A percentile compares a stretch with the other conserved stretches of the same genome.
Conservation (phyloP, 768 basidiomycete species). For the Leucosporidium scottii region DNA sequence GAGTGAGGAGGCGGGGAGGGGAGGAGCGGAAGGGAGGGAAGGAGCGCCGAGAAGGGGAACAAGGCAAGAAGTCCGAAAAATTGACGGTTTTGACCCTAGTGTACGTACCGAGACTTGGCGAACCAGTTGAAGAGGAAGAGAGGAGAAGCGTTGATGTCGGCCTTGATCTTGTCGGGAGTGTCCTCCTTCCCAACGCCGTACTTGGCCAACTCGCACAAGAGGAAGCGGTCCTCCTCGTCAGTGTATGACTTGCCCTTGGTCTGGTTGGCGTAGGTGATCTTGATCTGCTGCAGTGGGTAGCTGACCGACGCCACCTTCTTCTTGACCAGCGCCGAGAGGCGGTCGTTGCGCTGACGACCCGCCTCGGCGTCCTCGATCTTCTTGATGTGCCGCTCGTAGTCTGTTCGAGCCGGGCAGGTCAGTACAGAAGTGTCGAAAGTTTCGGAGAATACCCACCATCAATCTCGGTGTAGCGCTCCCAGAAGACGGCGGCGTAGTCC, state of each 20-base stretch:
- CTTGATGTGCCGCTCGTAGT: slow-evolving; percentile 70
- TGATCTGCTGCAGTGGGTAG: slow-evolving; percentile 94
- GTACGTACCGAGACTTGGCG: slow-evolving; percentile 39
- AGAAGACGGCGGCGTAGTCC: slow-evolving; percentile 73
- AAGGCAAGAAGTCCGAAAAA: too few relatives aligned
- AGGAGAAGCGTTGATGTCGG: slow-evolving; percentile 57
- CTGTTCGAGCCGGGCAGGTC: slow-evolving; percentile 41
- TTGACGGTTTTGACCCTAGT: background rate
- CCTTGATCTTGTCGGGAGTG: slow-evolving; percentile 89
- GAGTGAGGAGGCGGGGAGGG: too few relatives aligned
- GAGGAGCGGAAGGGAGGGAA: too few relatives aligned
- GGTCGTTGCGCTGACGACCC: slow-evolving; percentile 68
- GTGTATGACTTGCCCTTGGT: slow-evolving; percentile 95
- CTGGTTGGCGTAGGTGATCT: slow-evolving; percentile 71
- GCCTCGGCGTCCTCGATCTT: slow-evolving; percentile 83
- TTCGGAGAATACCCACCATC: slow-evolving; percentile 52
- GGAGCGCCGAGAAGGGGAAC: too few relatives aligned
- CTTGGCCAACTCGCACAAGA: slow-evolving; percentile 78
- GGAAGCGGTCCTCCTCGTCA: slow-evolving; percentile 94
- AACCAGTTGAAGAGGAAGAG: slow-evolving; percentile 72
- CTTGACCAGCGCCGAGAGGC: slow-evolving; percentile 66
- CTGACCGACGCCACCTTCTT: slow-evolving; percentile 74
- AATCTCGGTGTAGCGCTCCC: slow-evolving; percentile 79
- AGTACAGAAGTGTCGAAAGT: background rate
- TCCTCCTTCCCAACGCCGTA: slow-evolving; percentile 78